Evolutionary conservation across 441 rosid genomes (phyloP).

Genomic region (Gossypium gossypioides): DNA sequence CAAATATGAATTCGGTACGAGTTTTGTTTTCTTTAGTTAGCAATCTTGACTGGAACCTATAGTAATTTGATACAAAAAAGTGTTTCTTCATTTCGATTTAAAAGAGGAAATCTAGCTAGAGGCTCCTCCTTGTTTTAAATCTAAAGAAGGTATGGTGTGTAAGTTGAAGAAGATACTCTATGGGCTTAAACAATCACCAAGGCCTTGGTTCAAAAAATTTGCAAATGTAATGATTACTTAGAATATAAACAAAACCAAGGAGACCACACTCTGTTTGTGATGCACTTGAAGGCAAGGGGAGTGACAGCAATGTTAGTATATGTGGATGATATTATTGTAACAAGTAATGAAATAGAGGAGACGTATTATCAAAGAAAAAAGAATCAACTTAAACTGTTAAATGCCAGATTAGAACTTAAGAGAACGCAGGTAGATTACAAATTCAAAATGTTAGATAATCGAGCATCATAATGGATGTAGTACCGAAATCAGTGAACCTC

Average conservation of each 20-base stretch:
- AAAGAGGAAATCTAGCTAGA: background rate
- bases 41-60: background rate
- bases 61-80: background rate
- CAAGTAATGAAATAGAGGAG: background rate
- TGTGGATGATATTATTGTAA: background rate
- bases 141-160: background rate
- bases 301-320: background rate
- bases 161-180: background rate
- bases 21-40: background rate
- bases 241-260: background rate
- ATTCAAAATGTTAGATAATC: background rate
- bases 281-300: background rate
- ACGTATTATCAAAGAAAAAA: background rate
- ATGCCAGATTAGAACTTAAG: background rate
- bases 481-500: constrained; percentile 78
- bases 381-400: background rate
- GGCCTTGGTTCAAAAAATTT: background rate
- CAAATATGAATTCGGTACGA: background rate
- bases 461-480: constrained; percentile 18
- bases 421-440: background rate
- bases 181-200: background rate
- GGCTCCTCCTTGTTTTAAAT: background rate
- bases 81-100: background rate
- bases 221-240: background rate
- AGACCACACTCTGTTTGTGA: background rate